phyloP scores from a whole-genome alignment of 495 filamentous ascomycete genomes.

The Podospora comata region DNA sequence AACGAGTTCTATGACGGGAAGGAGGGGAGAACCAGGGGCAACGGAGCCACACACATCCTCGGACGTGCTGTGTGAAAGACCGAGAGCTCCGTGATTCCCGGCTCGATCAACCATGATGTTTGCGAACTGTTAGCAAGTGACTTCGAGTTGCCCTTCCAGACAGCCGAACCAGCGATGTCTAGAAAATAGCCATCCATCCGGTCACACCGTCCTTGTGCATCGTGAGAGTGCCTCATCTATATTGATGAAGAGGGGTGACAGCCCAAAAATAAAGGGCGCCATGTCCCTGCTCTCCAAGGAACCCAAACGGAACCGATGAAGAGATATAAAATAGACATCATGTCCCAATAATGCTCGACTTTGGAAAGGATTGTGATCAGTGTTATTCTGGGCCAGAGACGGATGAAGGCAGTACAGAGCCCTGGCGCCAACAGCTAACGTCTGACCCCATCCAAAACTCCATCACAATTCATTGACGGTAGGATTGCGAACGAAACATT shows the following conservation, averaged over 20 bases:
- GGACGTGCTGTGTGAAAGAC: background rate
- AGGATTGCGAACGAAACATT: too few relatives aligned
- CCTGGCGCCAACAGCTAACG: background rate
- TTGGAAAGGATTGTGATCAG: background rate
- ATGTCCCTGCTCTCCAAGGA: background rate
- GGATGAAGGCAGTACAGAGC: background rate
- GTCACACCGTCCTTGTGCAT: background rate
- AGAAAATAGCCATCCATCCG: too few relatives aligned
- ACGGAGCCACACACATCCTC: background rate
- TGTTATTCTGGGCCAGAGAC: background rate
- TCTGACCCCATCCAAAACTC: too few relatives aligned
- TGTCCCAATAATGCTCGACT: background rate
- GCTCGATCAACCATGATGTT: background rate
- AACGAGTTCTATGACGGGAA: slow-evolving; percentile 1
- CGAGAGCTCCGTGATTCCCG: background rate
- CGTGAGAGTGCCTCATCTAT: background rate
- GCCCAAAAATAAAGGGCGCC: background rate
- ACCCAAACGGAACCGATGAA: background rate
- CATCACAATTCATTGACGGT: too few relatives aligned
- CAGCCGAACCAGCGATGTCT: too few relatives aligned
- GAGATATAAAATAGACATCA: background rate
- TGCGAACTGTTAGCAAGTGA: background rate
- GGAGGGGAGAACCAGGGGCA: background rate
- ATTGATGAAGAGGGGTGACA: background rate
- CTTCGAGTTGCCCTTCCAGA: background rate